Evolutionary conservation across 2,329 filamentous ascomycete genomes (phyloP).

Genomic region (Botrytis porri): DNA sequence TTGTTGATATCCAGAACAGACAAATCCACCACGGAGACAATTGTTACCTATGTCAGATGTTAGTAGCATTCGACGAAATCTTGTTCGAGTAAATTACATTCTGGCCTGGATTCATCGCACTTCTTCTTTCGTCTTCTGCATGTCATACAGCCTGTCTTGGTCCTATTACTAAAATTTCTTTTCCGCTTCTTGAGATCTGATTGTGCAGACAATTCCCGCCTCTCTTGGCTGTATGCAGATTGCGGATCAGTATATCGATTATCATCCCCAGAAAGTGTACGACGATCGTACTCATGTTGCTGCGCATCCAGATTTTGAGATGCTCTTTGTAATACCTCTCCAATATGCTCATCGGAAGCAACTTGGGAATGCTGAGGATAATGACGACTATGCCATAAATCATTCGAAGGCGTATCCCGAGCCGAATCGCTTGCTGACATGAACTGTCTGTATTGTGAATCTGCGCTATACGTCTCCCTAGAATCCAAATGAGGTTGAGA

Average conservation of each 20-base stretch:
- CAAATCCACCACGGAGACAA: conserved; percentile 83
- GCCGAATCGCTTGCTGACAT: conserved; percentile 29
- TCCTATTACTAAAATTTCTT: conserved; percentile 87
- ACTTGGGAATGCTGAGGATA: conserved; percentile 46
- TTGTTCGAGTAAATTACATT: conserved; percentile 64
- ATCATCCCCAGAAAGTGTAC: conserved; percentile 41
- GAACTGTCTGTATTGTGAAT: conserved; percentile 32
- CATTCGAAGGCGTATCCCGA: conserved; percentile 26
- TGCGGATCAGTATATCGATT: conserved; percentile 39
- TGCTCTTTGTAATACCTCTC: conserved; percentile 51
- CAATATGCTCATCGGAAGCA: conserved; percentile 49
- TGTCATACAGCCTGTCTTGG: conserved; percentile 93
- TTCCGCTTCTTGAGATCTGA: conserved; percentile 68
- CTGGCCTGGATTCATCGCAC: conserved; percentile 89
- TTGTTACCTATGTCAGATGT: conserved; percentile 64
- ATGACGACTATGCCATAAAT: conserved; percentile 34
- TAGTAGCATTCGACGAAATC: conserved; percentile 8
- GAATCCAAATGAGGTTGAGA: conserved; percentile 41
- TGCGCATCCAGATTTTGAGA: conserved; percentile 41
- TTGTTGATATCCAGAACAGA: conserved; percentile 86
- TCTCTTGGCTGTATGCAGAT: conserved; percentile 38
- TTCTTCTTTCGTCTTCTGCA: conserved; percentile 95
- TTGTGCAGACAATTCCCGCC: conserved; percentile 44
- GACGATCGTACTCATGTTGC: conserved; percentile 38
- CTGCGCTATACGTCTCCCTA: conserved; percentile 30